A percentile compares a stretch with the other conserved stretches of the same genome.
phyloP scores from a whole-genome alignment of 345 rosid species.

The Rhodamnia argentea region DNA sequence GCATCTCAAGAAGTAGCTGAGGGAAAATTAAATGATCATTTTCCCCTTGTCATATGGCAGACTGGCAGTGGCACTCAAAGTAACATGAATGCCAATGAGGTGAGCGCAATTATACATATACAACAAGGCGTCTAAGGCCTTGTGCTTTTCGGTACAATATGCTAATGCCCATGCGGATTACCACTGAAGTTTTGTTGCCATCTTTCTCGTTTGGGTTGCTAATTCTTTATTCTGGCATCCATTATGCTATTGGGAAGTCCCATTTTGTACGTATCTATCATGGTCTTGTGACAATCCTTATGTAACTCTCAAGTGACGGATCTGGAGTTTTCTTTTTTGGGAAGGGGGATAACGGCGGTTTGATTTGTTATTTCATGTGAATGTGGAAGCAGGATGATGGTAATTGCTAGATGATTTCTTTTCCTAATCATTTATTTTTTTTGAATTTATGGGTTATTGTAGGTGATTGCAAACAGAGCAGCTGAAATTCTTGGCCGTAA shows the following conservation, averaged over 20 bases:
- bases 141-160: neutral
- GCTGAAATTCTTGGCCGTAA: conserved; percentile 90
- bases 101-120: neutral
- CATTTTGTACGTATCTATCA: neutral
- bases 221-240: neutral
- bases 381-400: neutral
- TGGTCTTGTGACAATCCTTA: neutral
- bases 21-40: conserved; percentile 78
- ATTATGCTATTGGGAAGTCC: neutral
- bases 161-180: neutral
- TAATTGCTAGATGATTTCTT: neutral
- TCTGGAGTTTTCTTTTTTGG: neutral
- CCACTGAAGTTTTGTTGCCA: neutral
- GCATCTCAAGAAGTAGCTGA: conserved; percentile 94
- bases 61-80: conserved; percentile 99
- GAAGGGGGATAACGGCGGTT: neutral
- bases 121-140: neutral
- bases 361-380: neutral
- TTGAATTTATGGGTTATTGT: conserved; percentile 1
- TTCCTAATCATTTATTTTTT: neutral
- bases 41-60: conserved; percentile 95
- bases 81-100: conserved; percentile 99
- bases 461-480: conserved; percentile 98
- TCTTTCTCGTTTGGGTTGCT: neutral
- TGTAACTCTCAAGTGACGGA: neutral